Percentiles rank a stretch among this genome's conserved stretches.
Evolutionary conservation across 352 stramenopile species (phyloP).

Genomic region (Aphanomyces euteiches): DNA sequence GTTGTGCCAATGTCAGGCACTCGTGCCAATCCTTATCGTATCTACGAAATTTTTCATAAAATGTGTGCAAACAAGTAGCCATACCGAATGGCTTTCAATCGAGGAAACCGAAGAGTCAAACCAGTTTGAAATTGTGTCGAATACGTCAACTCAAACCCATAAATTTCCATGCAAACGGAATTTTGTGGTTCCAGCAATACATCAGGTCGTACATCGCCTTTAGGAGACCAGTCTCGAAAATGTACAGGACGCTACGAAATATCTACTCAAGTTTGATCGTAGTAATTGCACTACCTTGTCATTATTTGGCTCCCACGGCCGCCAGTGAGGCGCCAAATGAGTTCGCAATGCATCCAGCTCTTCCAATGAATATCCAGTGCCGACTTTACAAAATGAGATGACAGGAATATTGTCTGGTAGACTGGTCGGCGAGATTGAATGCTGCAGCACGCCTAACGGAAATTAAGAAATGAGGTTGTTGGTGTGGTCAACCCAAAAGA

Average conservation of each 20-base stretch:
- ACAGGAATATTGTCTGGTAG: constrained; percentile 41
- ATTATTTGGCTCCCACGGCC: constrained; percentile 61
- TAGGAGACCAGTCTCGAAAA: constrained; percentile 76
- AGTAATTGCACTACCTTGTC: constrained; percentile 8
- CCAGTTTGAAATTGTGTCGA: constrained; percentile 76
- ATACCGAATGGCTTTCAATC: constrained; percentile 74
- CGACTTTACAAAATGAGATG: constrained; percentile 75
- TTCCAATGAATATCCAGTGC: constrained; percentile 78
- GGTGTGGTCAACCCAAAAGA: constrained; percentile 36
- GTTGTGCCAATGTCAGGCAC: constrained; percentile 69
- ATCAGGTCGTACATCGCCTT: constrained; percentile 67
- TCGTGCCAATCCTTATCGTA: constrained; percentile 78
- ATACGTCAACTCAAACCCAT: constrained; percentile 81
- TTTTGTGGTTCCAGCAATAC: constrained; percentile 79
- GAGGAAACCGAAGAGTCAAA: constrained; percentile 74
- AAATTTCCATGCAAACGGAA: constrained; percentile 81
- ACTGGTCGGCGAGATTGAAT: constrained; percentile 52
- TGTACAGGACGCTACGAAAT: constrained; percentile 39
- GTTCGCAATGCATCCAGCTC: constrained; percentile 68
- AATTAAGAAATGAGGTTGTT: not conserved
- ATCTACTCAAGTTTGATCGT: not conserved
- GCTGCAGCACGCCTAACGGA: constrained; percentile 48
- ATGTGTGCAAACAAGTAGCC: not conserved
- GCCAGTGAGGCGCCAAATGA: constrained; percentile 77
- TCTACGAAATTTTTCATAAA: not conserved